These are phyloP conservation scores for Didymella segeticola DNA, from an alignment of 2,329 filamentous ascomycete genomes.

Conservation along the genomic window DNA sequence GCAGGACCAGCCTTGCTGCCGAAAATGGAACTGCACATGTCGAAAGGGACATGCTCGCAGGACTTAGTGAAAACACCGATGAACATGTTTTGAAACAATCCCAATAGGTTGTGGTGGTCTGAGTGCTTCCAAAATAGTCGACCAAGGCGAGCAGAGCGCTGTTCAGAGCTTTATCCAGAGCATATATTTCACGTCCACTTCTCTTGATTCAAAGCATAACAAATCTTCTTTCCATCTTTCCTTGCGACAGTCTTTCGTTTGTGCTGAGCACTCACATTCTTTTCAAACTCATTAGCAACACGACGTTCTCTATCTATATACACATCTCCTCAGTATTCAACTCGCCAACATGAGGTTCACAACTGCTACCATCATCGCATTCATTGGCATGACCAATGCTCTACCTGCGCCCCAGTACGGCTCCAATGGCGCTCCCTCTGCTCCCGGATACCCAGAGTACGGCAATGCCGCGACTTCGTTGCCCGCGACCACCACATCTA, in stretches of 20 bases:
- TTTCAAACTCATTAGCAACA: not conserved
- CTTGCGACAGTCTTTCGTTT: slow-evolving; percentile 10
- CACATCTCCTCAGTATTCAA: not conserved
- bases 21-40: not conserved
- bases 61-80: slow-evolving; percentile 4
- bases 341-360: slow-evolving; percentile 11
- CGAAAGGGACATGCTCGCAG: not conserved
- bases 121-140: slow-evolving; percentile 5
- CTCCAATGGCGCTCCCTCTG: not conserved
- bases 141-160: not conserved
- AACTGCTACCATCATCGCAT: slow-evolving; percentile 10
- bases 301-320: not conserved
- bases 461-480: not conserved
- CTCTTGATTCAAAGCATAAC: not conserved
- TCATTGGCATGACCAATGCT: slow-evolving; percentile 10
- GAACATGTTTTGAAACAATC: slow-evolving; percentile 5
- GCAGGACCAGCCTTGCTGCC: not conserved
- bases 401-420: slow-evolving; percentile 10
- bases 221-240: not conserved
- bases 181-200: not conserved
- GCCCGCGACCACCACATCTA: slow-evolving; percentile 12
- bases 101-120: slow-evolving; percentile 1
- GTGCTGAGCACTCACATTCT: slow-evolving; percentile 16
- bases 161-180: not conserved
- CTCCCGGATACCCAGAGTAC: not conserved